Percentiles rank a stretch among this genome's conserved stretches.
phyloP scores from a whole-genome alignment of 805 yeast genomes.

The Metschnikowia arizonensis region DNA sequence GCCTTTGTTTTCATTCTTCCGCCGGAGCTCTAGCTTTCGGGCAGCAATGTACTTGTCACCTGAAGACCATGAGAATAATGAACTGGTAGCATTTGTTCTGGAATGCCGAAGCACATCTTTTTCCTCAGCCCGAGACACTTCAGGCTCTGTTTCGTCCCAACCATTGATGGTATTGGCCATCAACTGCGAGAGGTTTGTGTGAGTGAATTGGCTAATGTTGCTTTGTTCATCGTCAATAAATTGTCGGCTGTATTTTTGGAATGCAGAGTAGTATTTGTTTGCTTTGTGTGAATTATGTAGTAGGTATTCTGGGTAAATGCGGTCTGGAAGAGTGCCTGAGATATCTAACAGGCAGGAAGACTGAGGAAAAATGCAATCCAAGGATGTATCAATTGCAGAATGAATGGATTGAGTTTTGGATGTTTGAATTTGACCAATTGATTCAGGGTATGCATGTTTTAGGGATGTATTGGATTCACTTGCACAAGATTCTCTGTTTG shows the following conservation, averaged over 20 bases:
- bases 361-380: background rate
- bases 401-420: background rate
- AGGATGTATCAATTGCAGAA: background rate
- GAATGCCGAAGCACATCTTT: background rate
- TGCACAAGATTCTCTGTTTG: background rate
- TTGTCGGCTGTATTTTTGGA: conserved; percentile 35
- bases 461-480: too few relatives aligned
- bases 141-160: conserved; percentile 15
- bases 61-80: conserved; percentile 43
- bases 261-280: conserved; percentile 28
- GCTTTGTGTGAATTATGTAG: conserved; percentile 29
- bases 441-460: too few relatives aligned
- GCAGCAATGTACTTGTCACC: conserved; percentile 36
- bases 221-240: conserved; percentile 22
- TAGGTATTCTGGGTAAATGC: conserved; percentile 32
- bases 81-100: conserved; percentile 23
- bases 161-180: conserved; percentile 3
- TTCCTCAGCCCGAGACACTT: background rate
- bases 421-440: background rate
- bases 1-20: background rate
- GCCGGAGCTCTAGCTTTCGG: conserved; percentile 26
- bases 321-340: background rate
- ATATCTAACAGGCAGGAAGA: background rate
- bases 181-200: conserved; percentile 5
- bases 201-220: conserved; percentile 27